Conservation (phyloP, 2,329 filamentous ascomycete genomes). For the Phaeoacremonium minimum region DNA sequence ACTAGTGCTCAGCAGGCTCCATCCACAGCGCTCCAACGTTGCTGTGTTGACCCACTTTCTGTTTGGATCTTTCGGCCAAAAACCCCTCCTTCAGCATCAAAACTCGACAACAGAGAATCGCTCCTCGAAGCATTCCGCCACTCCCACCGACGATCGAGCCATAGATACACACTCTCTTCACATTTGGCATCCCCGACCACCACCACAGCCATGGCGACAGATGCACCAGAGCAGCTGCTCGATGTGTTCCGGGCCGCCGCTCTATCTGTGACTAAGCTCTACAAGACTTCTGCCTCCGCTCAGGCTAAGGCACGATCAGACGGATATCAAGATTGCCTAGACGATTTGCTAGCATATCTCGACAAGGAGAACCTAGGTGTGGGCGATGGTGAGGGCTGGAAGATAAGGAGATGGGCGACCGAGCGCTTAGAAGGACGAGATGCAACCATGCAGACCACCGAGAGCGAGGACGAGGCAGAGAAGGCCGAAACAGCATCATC, state of each 20-base stretch:
- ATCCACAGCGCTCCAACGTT: too few relatives aligned
- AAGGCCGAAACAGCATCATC: constrained; percentile 58
- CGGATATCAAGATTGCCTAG: constrained; percentile 91
- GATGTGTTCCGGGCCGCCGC: constrained; percentile 90
- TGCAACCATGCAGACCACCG: constrained; percentile 37
- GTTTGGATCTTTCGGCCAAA: too few relatives aligned
- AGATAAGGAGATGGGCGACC: constrained; percentile 59
- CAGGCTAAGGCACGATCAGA: constrained; percentile 71
- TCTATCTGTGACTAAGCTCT: constrained; percentile 90
- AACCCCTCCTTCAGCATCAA: too few relatives aligned
- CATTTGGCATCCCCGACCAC: too few relatives aligned
- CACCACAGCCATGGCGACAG: constrained; percentile 29
- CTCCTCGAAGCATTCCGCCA: too few relatives aligned
- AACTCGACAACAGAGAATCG: too few relatives aligned
- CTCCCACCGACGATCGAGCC: too few relatives aligned
- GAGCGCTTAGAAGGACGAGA: constrained; percentile 65
- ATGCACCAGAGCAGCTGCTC: constrained; percentile 64
- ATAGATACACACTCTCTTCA: too few relatives aligned
- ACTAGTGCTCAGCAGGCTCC: too few relatives aligned
- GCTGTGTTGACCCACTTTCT: too few relatives aligned
- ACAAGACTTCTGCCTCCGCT: constrained; percentile 81
- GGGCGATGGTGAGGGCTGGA: constrained; percentile 71
- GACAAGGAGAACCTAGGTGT: constrained; percentile 78
- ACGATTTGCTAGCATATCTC: constrained; percentile 81
- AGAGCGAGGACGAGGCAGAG: constrained; percentile 58